These are phyloP conservation scores for Xylariaceae sp. DNA, from an alignment of 2,329 filamentous ascomycete genomes.

Conservation along the genomic window DNA sequence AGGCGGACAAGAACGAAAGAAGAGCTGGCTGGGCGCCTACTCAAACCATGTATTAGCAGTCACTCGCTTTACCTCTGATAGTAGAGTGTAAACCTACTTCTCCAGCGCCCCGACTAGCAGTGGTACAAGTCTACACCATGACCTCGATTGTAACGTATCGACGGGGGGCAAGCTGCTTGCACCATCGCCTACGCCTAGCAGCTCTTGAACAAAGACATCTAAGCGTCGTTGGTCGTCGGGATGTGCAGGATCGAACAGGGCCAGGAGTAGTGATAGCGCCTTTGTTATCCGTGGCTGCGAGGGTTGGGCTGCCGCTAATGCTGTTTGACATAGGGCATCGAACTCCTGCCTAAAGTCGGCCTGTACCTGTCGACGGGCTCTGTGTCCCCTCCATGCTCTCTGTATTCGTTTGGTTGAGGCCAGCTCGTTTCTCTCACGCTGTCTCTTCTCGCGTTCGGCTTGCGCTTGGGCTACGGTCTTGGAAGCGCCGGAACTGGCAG, in stretches of 20 bases:
- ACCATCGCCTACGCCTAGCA: constrained; percentile 16
- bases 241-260: constrained; percentile 42
- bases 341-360: constrained; percentile 39
- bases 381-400: constrained; percentile 76
- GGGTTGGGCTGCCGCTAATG: constrained; percentile 27
- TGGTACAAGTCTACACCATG: constrained; percentile 21
- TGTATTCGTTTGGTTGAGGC: constrained; percentile 74
- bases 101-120: constrained; percentile 16
- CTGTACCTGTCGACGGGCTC: constrained; percentile 54
- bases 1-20: constrained; percentile 32
- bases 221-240: constrained; percentile 47
- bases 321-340: constrained; percentile 7
- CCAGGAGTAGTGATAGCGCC: constrained; percentile 45
- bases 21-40: constrained; percentile 18
- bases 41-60: background rate
- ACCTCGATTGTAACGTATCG: constrained; percentile 11
- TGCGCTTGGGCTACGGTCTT: constrained; percentile 81
- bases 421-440: constrained; percentile 73
- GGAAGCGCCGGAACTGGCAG: constrained; percentile 60
- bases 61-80: no score
- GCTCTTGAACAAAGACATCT: constrained; percentile 39
- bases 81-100: background rate
- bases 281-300: constrained; percentile 20
- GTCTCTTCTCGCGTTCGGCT: constrained; percentile 75
- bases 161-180: constrained; percentile 5